A percentile compares a stretch with the other conserved stretches of the same genome.
Conservation (phyloP, 139 green algal genomes). For the Chlorella sp. region DNA sequence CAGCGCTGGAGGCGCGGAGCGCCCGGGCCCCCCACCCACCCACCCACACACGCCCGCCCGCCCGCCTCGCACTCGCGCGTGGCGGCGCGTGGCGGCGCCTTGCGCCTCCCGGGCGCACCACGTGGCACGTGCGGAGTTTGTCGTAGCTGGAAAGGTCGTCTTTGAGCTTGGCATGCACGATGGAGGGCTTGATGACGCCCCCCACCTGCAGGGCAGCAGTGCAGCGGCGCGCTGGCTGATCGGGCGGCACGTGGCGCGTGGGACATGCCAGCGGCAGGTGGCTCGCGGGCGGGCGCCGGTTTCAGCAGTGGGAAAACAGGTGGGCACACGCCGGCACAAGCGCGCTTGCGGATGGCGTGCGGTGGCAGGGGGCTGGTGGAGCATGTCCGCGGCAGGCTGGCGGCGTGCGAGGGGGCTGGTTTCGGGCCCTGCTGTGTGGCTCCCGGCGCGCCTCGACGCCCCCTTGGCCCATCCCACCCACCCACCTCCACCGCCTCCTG, state of each 20-base stretch:
- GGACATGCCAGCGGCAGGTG: background rate
- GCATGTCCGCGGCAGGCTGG: background rate
- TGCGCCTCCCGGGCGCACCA: too few species aligned
- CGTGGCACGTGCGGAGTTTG: too few species aligned
- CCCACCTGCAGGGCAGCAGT: background rate
- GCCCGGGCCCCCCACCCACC: too few species aligned
- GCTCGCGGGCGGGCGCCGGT: too few species aligned
- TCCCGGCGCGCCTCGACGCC: too few species aligned
- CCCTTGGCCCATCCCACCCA: too few species aligned
- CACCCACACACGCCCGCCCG: too few species aligned
- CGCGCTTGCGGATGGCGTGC: slow-evolving; percentile 1
- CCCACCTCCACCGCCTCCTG: slow-evolving; percentile 25
- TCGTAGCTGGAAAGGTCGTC: too few species aligned
- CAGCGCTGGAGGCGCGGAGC: too few species aligned
- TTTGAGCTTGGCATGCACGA: background rate
- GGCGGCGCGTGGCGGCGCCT: too few species aligned
- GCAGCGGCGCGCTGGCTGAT: background rate
- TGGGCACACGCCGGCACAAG: background rate
- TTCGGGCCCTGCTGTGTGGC: background rate
- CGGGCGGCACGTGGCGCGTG: background rate
- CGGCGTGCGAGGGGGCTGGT: background rate
- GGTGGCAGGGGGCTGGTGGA: background rate
- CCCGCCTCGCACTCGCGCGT: too few species aligned
- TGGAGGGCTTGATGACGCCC: background rate
- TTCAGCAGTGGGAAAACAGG: background rate